Base-by-base conservation (phyloP, 2,329 filamentous ascomycete genomes). In the Trichoderma sp. region DNA sequence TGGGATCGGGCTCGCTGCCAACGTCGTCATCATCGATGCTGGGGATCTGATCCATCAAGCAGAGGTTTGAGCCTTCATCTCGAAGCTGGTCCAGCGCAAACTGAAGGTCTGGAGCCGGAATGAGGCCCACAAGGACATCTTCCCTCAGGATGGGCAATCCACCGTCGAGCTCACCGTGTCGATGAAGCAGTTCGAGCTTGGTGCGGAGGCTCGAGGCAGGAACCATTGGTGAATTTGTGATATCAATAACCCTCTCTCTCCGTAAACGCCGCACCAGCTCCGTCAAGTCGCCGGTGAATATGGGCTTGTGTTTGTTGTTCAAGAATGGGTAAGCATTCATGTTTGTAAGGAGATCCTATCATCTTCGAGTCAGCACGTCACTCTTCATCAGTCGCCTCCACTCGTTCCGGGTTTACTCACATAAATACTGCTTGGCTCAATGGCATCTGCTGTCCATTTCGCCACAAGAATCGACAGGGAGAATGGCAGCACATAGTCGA, bases 291-390 rank as follows among this genome's bases (percentile, higher is more conserved):
- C 92, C 91, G 0, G 95, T 97, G 80, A 98, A 97, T 20, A 97
- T 86, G 1, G 95, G 95, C 75, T 97, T 94, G 73, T 95, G 89
- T 80, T 98, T 98, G 82, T 97, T 97, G 82, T 97, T 94, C n/a
- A 99, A 88, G 83, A 97, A 98, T 0, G 96, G 96, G 75, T 98
- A 99, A 3, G 93, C 92, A 81, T 99, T 98, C 92, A 99, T 95
- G 79, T 96, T 94, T 0, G 95, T 98, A 20, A 98, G 85, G 12
- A 98, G 88, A 79, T 98, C 96, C 89, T 93, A 76, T 7, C 4
- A 73, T 77, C 30, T 78, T 78, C 65, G 12, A 28, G 11, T 58
- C 7, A 47, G 55, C n/a, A 11, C 20, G n/a, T 34, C 61, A 11
- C 12, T 57, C 32, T 26, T n/a, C n/a, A 8, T 13, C 1, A 13